Evolutionary conservation across 768 basidiomycete genomes (phyloP), one percentile per base, ranked within the genome.

Genomic region (Coprinellus micaceus): DNA sequence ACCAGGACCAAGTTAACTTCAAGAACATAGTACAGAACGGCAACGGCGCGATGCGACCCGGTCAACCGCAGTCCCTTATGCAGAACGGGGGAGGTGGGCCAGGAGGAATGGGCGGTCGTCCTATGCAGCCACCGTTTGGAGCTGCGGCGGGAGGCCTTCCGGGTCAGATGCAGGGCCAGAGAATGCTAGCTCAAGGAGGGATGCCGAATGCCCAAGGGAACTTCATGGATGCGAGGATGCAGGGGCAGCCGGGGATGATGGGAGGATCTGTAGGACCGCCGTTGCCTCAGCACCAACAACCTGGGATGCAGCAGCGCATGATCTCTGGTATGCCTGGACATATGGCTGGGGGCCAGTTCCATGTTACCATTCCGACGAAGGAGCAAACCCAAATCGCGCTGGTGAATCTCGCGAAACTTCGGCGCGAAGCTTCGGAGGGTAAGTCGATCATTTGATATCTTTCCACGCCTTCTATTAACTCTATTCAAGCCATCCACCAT

Each of bases 1-100:
- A 62, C 2, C 65, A 71, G 46, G 79, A 79, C 26, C 71, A 76
- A 57, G 68, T 66, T 21, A 59, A 58, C 22, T 78, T 80, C 60
- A 65, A 54, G 61, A 60, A 54, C 57, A 26, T 26, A 17, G 29
- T 33, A 50, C 46, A 60, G 25, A 58, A 48, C 40, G 60, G 59
- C 52, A 58, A 59, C 6, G 54, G 63, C 58, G 62, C 66, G 48
- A 58, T 62, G 33, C 33, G 13, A 13, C 33, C 33, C 41, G 60
- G 58, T 19, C 67, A 60, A n/a, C n/a, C n/a, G 25, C 58, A 54
- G 10, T 50, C 58, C 13, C 66, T 65, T 45, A 61, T 55, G 29
- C 65, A 60, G 39, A 68, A 66, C 45, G 56, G 45, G n/a, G 43
- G 39, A 7, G 22, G 13, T 41, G 36, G 24, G 29, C 50, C 41